phyloP scores from a whole-genome alignment of 768 basidiomycete species.

The Naganishia onofrii region DNA sequence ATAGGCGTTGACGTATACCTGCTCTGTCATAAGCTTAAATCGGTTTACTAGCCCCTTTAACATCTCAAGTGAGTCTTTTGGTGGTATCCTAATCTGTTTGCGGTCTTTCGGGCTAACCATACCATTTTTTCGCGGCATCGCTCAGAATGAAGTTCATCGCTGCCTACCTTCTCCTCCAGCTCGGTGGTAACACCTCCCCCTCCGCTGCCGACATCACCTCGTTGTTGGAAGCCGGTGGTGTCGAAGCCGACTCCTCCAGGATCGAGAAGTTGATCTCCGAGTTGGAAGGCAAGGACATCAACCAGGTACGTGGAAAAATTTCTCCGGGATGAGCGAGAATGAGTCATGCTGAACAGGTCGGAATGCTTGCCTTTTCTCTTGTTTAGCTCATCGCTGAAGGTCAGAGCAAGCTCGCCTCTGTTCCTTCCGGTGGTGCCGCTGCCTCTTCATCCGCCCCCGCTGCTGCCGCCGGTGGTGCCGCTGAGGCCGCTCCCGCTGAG shows the following conservation, averaged over 20 bases:
- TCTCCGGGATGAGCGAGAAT: too few species aligned
- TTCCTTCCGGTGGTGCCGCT: conserved; percentile 83
- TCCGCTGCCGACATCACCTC: conserved; percentile 82
- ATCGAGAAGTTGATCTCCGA: conserved; percentile 80
- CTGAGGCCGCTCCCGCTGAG: conserved; percentile 61
- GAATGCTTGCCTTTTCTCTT: neutral
- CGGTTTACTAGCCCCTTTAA: conserved; percentile 37
- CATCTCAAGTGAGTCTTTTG: conserved; percentile 27
- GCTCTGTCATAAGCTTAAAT: conserved; percentile 34
- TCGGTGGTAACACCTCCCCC: conserved; percentile 85
- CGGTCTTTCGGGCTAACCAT: neutral
- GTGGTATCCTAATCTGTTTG: neutral
- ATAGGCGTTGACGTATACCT: conserved; percentile 35
- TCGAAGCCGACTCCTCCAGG: conserved; percentile 80
- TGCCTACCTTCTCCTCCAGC: conserved; percentile 94
- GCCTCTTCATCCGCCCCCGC: conserved; percentile 60
- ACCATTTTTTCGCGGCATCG: neutral
- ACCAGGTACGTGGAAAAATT: conserved; percentile 60
- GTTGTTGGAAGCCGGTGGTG: conserved; percentile 78
- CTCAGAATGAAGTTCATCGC: conserved; percentile 61
- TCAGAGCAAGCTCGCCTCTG: conserved; percentile 88
- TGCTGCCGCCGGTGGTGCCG: conserved; percentile 60
- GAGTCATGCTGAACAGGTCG: too few species aligned
- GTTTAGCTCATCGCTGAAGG: conserved; percentile 84
- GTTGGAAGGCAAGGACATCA: conserved; percentile 83